A percentile compares a stretch with the other conserved stretches of the same genome.
Conservation (phyloP, 169 alveolate genomes). For the Plasmodium chabaudi region DNA sequence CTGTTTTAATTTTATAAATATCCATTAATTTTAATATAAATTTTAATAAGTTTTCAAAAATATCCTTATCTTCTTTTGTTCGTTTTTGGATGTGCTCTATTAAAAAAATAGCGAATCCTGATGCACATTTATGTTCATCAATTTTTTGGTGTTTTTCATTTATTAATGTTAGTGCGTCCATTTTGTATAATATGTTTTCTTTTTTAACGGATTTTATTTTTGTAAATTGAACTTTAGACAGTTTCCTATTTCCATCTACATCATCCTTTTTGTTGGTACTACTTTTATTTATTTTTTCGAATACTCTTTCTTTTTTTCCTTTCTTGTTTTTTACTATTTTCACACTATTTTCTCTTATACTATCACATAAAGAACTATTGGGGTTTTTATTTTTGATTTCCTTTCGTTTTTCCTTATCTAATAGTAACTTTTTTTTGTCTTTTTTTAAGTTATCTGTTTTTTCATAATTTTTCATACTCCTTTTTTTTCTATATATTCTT, state of each 20-base stretch:
- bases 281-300: conserved; percentile 5
- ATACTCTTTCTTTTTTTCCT: neutral
- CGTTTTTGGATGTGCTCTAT: conserved; percentile 54
- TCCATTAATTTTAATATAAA: conserved; percentile 53
- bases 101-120: conserved; percentile 60
- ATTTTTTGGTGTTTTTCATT: conserved; percentile 19
- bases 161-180: conserved; percentile 13
- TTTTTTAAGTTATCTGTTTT: neutral
- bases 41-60: conserved; percentile 49
- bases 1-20: conserved; percentile 45
- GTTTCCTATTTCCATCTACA: conserved; percentile 15
- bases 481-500: neutral
- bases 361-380: neutral
- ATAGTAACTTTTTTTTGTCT: neutral
- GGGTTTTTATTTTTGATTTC: neutral
- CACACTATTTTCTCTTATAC: conserved; percentile 8
- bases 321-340: conserved; percentile 24
- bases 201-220: conserved; percentile 24
- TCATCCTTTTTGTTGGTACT: neutral
- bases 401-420: neutral
- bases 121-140: conserved; percentile 74
- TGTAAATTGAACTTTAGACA: conserved; percentile 38
- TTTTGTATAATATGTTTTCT: conserved; percentile 12
- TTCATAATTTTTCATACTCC: neutral
- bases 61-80: conserved; percentile 30